phyloP scores from a whole-genome alignment of 495 filamentous ascomycete genomes.

The Talaromyces ruber region DNA sequence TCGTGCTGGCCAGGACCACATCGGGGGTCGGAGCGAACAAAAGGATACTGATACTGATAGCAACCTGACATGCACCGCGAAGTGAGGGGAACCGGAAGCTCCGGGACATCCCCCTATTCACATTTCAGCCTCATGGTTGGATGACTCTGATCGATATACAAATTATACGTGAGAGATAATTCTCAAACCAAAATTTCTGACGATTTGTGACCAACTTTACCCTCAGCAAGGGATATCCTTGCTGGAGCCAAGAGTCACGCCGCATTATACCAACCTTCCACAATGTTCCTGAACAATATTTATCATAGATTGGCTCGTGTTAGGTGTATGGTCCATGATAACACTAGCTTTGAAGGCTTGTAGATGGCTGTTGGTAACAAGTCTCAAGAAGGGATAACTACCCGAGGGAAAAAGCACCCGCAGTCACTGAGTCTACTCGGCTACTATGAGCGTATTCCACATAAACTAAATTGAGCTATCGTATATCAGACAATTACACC shows the following conservation, averaged over 20 bases:
- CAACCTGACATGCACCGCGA: neutral
- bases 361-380: neutral
- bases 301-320: neutral
- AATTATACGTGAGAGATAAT: neutral
- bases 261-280: neutral
- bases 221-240: neutral
- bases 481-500: neutral
- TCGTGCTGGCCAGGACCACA: neutral
- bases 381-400: no score
- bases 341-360: neutral
- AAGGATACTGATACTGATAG: no score
- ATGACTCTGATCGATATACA: neutral
- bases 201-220: neutral
- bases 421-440: neutral
- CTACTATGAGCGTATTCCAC: neutral
- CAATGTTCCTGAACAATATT: neutral
- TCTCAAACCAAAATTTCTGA: neutral
- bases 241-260: neutral
- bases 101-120: neutral
- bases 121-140: neutral
- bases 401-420: neutral
- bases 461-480: neutral
- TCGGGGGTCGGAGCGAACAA: neutral
- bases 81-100: neutral
- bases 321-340: neutral